phyloP scores from a whole-genome alignment of 352 stramenopile genomes.

The Phytopythium ostracodes region DNA sequence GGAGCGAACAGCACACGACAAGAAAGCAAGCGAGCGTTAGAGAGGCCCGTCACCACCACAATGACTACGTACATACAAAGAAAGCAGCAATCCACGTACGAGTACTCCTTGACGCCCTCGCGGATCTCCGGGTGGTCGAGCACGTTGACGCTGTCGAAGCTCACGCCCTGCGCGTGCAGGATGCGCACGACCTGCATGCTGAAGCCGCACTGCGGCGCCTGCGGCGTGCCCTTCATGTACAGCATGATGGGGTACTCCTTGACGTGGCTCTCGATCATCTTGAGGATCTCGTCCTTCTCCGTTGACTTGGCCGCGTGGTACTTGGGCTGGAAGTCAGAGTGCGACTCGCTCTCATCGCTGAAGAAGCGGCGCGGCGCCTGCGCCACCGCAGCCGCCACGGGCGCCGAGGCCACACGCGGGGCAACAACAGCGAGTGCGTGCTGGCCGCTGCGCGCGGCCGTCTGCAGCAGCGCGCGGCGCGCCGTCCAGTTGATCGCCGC shows the following conservation, averaged over 20 bases:
- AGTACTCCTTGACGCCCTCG: constrained; percentile 98
- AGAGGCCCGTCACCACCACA: not conserved
- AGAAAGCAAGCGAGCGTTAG: not conserved
- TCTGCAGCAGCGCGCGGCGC: constrained; percentile 25
- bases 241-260: constrained; percentile 95
- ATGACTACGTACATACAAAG: constrained; percentile 5
- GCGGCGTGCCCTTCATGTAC: constrained; percentile 99
- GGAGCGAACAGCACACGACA: constrained; percentile 7
- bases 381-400: not conserved
- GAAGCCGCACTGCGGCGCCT: constrained; percentile 97
- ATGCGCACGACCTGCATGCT: constrained; percentile 95
- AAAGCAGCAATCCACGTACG: constrained; percentile 53
- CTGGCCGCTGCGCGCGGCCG: constrained; percentile 21
- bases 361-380: constrained; percentile 22
- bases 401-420: constrained; percentile 2
- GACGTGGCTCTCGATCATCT: constrained; percentile 89
- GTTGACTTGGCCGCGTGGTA: constrained; percentile 81
- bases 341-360: constrained; percentile 45
- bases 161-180: constrained; percentile 88
- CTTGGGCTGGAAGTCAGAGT: constrained; percentile 89
- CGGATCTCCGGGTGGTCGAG: constrained; percentile 97
- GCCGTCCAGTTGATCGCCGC: constrained; percentile 27
- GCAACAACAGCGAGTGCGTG: constrained; percentile 7
- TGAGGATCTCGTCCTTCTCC: constrained; percentile 86
- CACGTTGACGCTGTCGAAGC: constrained; percentile 98